Base-by-base conservation (phyloP, 805 yeast species). In the Barnettozyma siamensis region DNA sequence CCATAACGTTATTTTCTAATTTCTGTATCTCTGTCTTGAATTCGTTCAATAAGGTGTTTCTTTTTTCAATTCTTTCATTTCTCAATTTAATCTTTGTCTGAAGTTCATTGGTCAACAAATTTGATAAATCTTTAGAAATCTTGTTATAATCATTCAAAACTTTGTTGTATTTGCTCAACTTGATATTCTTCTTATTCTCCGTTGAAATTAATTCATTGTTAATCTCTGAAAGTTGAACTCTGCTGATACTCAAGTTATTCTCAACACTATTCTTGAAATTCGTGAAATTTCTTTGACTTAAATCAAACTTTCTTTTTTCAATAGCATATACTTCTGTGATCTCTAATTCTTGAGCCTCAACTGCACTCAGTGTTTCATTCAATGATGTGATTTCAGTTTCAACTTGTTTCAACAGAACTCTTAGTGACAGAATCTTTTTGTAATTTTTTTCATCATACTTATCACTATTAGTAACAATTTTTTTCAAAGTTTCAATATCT, bases 401-500 rank as follows among this genome's bases (percentile, higher is more conserved):
- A 21, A 50, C 53, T 33, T 48, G 54, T 31, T 54, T 53, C n/a
- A 55, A 47, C 15, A 48, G 39, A 3, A 33, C 21, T 45, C 57
- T 47, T 21, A 57, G 39, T 1, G 47, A 38, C 13, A 51, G 15
- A 3, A 57, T 45, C 31, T 49, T 54, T 27, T 51, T 57, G 34
- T 45, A 51, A 30, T 54, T 74, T 45, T 82, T 72, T 43, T 73
- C 79, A 52, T 80, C 88, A 45, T 72, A 75, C 20, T 69, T 66
- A 38, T 72, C 76, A 40, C 72, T 70, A 33, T 69, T 67, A 24
- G 63, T 59, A 8, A 75, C 66, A 49, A 75, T 72, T 12, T 61
- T 63, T 49, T 70, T 75, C 35, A 76, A 60, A 33, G 61, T 59
- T 30, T 77, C 85, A 46, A 78, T 77, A 43, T 82, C 88, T 36